Base-by-base conservation (phyloP, 2,329 filamentous ascomycete genomes). In the Fusarium ramigenum region DNA sequence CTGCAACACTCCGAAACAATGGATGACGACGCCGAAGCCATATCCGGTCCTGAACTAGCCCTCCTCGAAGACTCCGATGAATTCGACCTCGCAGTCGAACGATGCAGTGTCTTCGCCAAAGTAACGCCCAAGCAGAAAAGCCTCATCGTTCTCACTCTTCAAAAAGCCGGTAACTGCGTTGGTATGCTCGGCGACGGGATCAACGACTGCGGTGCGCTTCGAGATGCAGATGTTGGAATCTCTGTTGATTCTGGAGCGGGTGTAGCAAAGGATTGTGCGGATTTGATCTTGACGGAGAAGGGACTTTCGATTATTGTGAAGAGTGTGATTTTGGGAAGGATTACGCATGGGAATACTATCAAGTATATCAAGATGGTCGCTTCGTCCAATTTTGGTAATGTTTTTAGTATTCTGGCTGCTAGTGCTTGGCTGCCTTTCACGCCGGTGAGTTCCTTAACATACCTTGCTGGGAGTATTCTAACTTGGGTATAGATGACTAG, bases 361-460 rank as follows among this genome's bases (percentile, higher is more conserved):
- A 61, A 61, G 30, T 61, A 61, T 7, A 61, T 61, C 49, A 61
- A 61, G 36, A 61, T 61, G 59, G 59, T 61, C 2, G 59, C 59
- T 5, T 61, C 59, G 10, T 61, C 59, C 4, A 61, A 61, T 3
- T 61, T 61, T 42, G 59, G 59, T 14, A 61, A 61, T 25, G 59
- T 61, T 16, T 61, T 61, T 9, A 61, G 59, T 57, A 57, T 61
- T 23, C 15, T 61, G 30, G 49, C 59, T 1, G 59, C 59, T 4
- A 61, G 59, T 57, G 59, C 59, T 7, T 61, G 59, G 59, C n/a
- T 61, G 0, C 59, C 59, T 36, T 61, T 6, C 2, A 61, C 37
- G 9, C 59, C 59, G 2, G 58, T 43, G 12, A 42, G 47, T 56
- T 7, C 6, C 4, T 25, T 7, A 1, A 10, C 11, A 37, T 10